A percentile compares a stretch with the other conserved stretches of the same genome.
These are phyloP conservation scores for Alternaria alternata DNA, from an alignment of 2,329 filamentous ascomycete genomes.

Conservation along the genomic window DNA sequence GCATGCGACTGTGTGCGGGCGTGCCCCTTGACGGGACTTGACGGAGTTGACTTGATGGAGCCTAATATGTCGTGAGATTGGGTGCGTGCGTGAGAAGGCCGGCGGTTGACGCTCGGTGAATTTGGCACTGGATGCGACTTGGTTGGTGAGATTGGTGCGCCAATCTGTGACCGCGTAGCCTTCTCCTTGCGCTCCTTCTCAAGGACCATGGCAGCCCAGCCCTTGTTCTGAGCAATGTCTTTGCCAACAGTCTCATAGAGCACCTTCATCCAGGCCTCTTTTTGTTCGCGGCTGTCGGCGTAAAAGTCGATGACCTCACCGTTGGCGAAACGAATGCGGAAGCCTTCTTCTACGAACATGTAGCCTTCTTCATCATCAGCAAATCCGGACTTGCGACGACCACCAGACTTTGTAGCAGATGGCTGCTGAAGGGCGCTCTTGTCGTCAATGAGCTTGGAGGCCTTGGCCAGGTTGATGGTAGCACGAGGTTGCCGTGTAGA, in stretches of 20 bases:
- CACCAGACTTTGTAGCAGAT: constrained; percentile 75
- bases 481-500: constrained; percentile 93
- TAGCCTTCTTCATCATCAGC: constrained; percentile 98
- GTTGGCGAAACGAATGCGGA: constrained; percentile 98
- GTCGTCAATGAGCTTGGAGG: constrained; percentile 92
- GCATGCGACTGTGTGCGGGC: constrained; percentile 44
- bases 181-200: constrained; percentile 53
- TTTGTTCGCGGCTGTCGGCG: constrained; percentile 84
- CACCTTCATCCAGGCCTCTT: constrained; percentile 94
- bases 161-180: constrained; percentile 31
- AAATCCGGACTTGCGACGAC: constrained; percentile 90
- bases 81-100: constrained; percentile 38
- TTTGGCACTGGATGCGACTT: constrained; percentile 27
- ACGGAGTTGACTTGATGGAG: constrained; percentile 32
- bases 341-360: constrained; percentile 99
- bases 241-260: constrained; percentile 75
- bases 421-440: constrained; percentile 83
- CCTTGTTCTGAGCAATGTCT: constrained; percentile 58
- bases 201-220: constrained; percentile 70
- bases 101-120: constrained; percentile 18
- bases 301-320: constrained; percentile 99
- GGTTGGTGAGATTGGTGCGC: constrained; percentile 31
- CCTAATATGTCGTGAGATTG: constrained; percentile 39
- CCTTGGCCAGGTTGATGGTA: constrained; percentile 95
- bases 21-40: constrained; percentile 44